phyloP scores from a whole-genome alignment of 2,329 filamentous ascomycete genomes.

The Arthrobotrys entomopaga region DNA sequence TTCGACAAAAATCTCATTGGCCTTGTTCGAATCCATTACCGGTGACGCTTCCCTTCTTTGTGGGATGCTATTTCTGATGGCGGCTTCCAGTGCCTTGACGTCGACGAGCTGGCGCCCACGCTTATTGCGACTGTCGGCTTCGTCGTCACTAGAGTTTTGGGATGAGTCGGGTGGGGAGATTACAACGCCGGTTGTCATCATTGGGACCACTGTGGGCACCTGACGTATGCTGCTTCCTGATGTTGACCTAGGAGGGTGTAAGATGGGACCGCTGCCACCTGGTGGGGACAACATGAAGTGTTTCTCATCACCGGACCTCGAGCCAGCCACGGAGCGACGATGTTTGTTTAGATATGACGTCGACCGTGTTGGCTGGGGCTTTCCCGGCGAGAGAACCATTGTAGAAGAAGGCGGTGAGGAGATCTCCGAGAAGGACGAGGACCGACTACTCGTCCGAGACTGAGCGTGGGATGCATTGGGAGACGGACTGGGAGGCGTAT shows the following conservation, averaged over 20 bases:
- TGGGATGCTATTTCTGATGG: slow-evolving; percentile 78
- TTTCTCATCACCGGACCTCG: slow-evolving; percentile 40
- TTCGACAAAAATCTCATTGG: slow-evolving; percentile 59
- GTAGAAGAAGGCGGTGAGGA: slow-evolving; percentile 53
- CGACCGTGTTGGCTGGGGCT: slow-evolving; percentile 68
- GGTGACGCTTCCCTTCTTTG: slow-evolving; percentile 72
- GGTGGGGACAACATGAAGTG: slow-evolving; percentile 60
- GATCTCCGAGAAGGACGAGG: slow-evolving; percentile 62
- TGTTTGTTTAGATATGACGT: slow-evolving; percentile 74
- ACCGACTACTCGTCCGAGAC: slow-evolving; percentile 61
- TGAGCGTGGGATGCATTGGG: slow-evolving; percentile 57
- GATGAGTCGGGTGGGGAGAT: slow-evolving; percentile 91
- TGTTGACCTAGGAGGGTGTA: slow-evolving; percentile 64
- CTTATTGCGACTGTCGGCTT: slow-evolving; percentile 64
- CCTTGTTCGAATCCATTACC: slow-evolving; percentile 61
- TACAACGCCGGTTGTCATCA: slow-evolving; percentile 83
- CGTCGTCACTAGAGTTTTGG: slow-evolving; percentile 84
- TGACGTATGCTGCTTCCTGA: slow-evolving; percentile 62
- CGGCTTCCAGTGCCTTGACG: slow-evolving; percentile 78
- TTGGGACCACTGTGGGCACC: slow-evolving; percentile 59
- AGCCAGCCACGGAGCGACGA: slow-evolving; percentile 66
- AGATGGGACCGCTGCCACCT: slow-evolving; percentile 58
- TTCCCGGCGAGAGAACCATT: slow-evolving; percentile 56
- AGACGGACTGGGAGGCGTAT: slow-evolving; percentile 75
- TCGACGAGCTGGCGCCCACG: slow-evolving; percentile 63